These are phyloP conservation scores for Coniophora puteana DNA, from an alignment of 1,284 basidiomycete species.

Conservation along the genomic window DNA sequence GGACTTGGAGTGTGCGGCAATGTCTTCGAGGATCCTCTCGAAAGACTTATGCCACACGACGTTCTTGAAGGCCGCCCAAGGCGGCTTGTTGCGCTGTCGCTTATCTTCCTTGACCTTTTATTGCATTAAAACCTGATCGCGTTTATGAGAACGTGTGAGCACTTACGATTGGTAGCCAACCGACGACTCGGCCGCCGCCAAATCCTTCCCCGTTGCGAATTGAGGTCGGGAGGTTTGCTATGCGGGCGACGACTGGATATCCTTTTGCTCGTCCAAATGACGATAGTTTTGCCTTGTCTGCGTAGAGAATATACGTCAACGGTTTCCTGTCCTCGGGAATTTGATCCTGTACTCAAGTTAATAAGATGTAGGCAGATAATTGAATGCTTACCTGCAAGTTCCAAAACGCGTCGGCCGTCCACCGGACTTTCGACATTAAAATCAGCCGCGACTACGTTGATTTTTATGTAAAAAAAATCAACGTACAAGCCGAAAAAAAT, in stretches of 20 bases:
- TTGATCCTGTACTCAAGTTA: slow-evolving; percentile 4
- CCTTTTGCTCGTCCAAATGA: slow-evolving; percentile 37
- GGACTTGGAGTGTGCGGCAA: slow-evolving; percentile 8
- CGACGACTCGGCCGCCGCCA: slow-evolving; percentile 35
- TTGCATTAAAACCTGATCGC: not conserved
- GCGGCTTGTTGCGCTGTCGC: slow-evolving; percentile 17
- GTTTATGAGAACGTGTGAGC: not conserved
- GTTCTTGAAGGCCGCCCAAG: slow-evolving; percentile 28
- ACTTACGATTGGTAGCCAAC: slow-evolving; percentile 40
- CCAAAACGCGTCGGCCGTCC: not conserved
- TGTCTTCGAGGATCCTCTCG: slow-evolving; percentile 8
- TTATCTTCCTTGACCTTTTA: slow-evolving; percentile 22
- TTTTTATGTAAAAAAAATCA: too few species aligned
- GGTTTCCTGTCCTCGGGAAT: slow-evolving; percentile 17
- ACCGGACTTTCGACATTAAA: too few species aligned
- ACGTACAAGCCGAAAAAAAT: too few species aligned
- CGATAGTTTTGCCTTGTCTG: slow-evolving; percentile 41
- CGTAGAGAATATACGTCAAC: slow-evolving; percentile 30
- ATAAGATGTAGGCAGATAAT: too few species aligned
- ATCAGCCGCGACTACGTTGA: too few species aligned
- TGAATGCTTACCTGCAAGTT: not conserved
- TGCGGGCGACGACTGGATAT: slow-evolving; percentile 37
- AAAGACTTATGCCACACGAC: too few species aligned
- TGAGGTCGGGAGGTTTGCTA: slow-evolving; percentile 30
- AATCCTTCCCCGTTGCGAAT: slow-evolving; percentile 32